A percentile compares a stretch with the other conserved stretches of the same genome.
Evolutionary conservation across 495 filamentous ascomycete species (phyloP).

Genomic region (Aspergillus ostianus): DNA sequence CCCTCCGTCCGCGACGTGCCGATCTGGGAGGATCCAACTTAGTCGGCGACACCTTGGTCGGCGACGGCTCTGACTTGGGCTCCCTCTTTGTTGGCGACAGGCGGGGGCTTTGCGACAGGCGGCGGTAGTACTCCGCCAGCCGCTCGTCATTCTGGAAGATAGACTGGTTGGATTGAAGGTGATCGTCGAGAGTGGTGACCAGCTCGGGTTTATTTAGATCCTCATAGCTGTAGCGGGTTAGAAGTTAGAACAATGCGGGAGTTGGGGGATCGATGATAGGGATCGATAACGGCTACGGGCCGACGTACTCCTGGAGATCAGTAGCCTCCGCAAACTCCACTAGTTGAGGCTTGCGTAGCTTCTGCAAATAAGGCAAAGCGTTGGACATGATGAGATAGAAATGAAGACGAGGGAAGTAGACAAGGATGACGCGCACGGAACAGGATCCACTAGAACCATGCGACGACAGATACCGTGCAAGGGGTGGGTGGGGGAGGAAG

Average conservation of each 20-base stretch:
- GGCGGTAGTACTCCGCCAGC: constrained; percentile 75
- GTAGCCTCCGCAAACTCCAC: constrained; percentile 69
- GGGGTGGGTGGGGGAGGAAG: constrained; percentile 15
- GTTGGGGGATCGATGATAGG: constrained; percentile 6
- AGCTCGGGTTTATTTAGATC: constrained; percentile 79
- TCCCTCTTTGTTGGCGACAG: constrained; percentile 70
- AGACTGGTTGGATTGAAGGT: constrained; percentile 63
- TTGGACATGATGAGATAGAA: constrained; percentile 47
- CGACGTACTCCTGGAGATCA: constrained; percentile 68
- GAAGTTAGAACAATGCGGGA: background rate
- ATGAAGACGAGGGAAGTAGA: background rate
- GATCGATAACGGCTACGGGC: constrained; percentile 14
- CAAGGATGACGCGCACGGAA: constrained; percentile 19
- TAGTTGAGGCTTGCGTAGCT: constrained; percentile 82
- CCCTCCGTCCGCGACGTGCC: constrained; percentile 32
- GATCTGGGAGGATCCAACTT: constrained; percentile 33
- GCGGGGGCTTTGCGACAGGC: constrained; percentile 49
- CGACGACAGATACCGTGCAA: constrained; percentile 39
- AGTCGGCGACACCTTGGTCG: constrained; percentile 59
- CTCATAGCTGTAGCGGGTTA: constrained; percentile 56
- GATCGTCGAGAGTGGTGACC: constrained; percentile 69
- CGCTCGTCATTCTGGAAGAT: constrained; percentile 59
- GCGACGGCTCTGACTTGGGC: constrained; percentile 52
- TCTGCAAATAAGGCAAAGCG: constrained; percentile 68
- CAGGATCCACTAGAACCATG: constrained; percentile 42